Evolutionary conservation across 345 rosid genomes (phyloP), one percentile per base, ranked within the genome.

Genomic region (Excoecaria cochinchinensis): DNA sequence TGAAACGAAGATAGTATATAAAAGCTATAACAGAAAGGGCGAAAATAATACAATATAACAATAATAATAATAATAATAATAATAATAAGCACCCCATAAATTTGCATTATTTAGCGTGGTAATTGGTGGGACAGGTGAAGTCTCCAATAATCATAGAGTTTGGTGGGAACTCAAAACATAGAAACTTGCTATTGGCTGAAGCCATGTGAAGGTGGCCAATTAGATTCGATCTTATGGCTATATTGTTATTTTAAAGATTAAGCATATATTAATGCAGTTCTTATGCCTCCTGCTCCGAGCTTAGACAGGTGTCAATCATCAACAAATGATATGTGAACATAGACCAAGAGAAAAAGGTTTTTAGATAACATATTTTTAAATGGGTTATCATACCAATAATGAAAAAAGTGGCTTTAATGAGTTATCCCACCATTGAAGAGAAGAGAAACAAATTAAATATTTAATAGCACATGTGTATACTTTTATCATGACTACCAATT

Each of bases 251-350:
- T n/a, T 74, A 76, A 76, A 80, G 78, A 69, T 56, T 50, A 52
- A 40, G 67, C 42, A 22, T 71, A 56, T 61, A 31, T 7, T 62
- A n/a, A 39, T 44, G 66, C 51, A 46, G 24, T 72, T 19, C 19
- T 47, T 11, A 15, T 76, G 78, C 76, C 72, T 77, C 81, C 24
- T 50, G 72, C 58, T 77, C 19, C 71, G 74, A 73, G 74, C 83
- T 61, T 16, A 57, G 67, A 64, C 80, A 77, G 66, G 80, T 77
- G 87, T 84, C 87, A 81, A 84, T 84, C 79, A 84, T 84, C 84
- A 81, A 84, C 82, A 74, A 81, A 81, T 84, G 47, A 84, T 84
- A 56, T 31, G 42, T n/a, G 51, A 8, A 52, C 79, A n/a, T 5
- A 56, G 7, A 44, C 76, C 80, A 11, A 79, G 74, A 61, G 62